A percentile compares a stretch with the other conserved stretches of the same genome.
Evolutionary conservation across 2,329 filamentous ascomycete genomes (phyloP).

Genomic region (Pestalotiopsis sp.): DNA sequence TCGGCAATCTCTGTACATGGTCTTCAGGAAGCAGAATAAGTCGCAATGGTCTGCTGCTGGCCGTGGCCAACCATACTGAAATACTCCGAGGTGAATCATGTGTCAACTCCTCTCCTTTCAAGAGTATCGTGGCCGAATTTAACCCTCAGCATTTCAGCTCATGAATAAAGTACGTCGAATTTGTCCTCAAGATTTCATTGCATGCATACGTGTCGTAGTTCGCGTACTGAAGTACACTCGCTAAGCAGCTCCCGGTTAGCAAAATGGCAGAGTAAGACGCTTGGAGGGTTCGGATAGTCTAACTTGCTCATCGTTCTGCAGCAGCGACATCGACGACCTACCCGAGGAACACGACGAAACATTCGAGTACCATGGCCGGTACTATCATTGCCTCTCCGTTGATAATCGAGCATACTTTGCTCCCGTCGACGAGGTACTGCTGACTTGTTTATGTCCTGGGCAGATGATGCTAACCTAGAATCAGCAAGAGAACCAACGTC

Average conservation of each 20-base stretch:
- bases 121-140: not conserved
- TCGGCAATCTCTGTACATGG: not conserved
- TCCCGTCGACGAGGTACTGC: conserved; percentile 68
- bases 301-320: conserved; percentile 22
- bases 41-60: not conserved
- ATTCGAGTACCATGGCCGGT: conserved; percentile 59
- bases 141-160: not conserved
- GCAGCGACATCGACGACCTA: conserved; percentile 45
- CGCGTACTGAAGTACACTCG: not conserved
- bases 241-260: not conserved
- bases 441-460: not conserved
- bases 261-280: conserved; percentile 7
- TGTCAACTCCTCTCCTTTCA: not conserved
- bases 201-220: not conserved
- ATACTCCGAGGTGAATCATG: not conserved
- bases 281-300: not conserved
- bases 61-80: not conserved
- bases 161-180: not conserved
- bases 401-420: conserved; percentile 65
- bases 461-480: not conserved
- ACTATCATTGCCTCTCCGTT: conserved; percentile 67
- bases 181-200: not conserved
- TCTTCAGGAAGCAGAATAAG: not conserved
- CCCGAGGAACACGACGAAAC: conserved; percentile 57
- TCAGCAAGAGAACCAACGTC: conserved; percentile 67